Conservation (phyloP, 257 asterid species). For the Solanum appendiculatum region DNA sequence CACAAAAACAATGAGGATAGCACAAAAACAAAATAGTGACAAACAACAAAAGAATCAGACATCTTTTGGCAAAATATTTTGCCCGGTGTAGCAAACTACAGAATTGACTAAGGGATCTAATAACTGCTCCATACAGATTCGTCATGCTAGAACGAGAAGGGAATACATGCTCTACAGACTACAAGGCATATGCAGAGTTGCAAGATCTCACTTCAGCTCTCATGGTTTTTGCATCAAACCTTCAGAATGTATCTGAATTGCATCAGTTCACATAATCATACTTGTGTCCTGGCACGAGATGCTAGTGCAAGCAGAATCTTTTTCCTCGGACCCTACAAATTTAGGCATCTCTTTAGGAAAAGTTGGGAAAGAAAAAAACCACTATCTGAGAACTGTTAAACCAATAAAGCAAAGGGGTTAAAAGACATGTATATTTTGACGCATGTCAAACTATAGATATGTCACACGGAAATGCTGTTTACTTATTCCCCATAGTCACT, state of each 20-base stretch:
- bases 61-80: not conserved
- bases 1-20: not conserved
- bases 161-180: not conserved
- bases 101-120: not conserved
- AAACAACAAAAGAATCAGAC: not conserved
- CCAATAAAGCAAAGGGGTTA: not conserved
- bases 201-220: not conserved
- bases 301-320: slow-evolving; percentile 56
- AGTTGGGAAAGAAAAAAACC: not conserved
- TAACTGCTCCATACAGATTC: not conserved
- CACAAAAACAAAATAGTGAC: not conserved
- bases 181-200: not conserved
- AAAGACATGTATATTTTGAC: not conserved
- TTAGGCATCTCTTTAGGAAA: not conserved
- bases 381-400: not conserved
- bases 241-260: slow-evolving; percentile 4
- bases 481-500: not conserved
- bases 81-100: not conserved
- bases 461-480: not conserved
- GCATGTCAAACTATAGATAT: not conserved
- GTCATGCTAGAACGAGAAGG: not conserved
- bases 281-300: slow-evolving; percentile 45
- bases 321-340: slow-evolving; percentile 86
- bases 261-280: slow-evolving; percentile 12
- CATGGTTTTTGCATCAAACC: not conserved